phyloP scores from a whole-genome alignment of 2,329 filamentous ascomycete genomes.

The Penicillium sp. region DNA sequence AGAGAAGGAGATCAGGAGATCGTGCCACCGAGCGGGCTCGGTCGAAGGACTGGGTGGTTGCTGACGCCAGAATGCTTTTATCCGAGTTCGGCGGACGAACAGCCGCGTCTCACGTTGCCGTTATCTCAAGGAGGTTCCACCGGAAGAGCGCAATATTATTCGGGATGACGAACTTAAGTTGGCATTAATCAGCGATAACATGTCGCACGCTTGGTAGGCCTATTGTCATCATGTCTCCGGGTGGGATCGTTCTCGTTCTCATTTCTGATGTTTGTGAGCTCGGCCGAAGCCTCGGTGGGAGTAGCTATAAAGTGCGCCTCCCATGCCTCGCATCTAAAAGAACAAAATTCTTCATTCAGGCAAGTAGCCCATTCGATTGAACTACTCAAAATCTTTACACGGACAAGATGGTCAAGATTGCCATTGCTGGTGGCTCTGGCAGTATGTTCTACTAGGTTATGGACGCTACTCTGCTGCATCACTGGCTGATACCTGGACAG shows the following conservation, averaged over 20 bases:
- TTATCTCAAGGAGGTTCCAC: not conserved
- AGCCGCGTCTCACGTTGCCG: not conserved
- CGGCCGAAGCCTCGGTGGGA: not conserved
- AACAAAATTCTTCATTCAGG: not conserved
- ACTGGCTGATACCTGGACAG: slow-evolving; percentile 37
- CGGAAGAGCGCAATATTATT: not conserved
- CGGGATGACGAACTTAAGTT: not conserved
- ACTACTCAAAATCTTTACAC: not conserved
- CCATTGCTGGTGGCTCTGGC: slow-evolving; percentile 49
- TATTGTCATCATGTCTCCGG: not conserved
- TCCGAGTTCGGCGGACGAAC: not conserved
- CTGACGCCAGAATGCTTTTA: not conserved
- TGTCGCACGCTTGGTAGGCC: not conserved
- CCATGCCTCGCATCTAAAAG: not conserved
- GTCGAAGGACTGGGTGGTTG: not conserved
- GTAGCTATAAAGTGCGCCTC: not conserved
- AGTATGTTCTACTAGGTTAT: slow-evolving; percentile 33
- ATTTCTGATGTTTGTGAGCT: not conserved
- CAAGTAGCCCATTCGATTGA: not conserved
- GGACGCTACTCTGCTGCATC: not conserved
- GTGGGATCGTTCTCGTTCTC: not conserved
- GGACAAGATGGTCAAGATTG: slow-evolving; percentile 47
- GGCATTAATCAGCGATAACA: not conserved
- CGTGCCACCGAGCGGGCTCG: not conserved
- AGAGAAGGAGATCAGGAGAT: not conserved